Evolutionary conservation across 2,329 filamentous ascomycete species (phyloP).

Genomic region (Fusarium beomiforme): DNA sequence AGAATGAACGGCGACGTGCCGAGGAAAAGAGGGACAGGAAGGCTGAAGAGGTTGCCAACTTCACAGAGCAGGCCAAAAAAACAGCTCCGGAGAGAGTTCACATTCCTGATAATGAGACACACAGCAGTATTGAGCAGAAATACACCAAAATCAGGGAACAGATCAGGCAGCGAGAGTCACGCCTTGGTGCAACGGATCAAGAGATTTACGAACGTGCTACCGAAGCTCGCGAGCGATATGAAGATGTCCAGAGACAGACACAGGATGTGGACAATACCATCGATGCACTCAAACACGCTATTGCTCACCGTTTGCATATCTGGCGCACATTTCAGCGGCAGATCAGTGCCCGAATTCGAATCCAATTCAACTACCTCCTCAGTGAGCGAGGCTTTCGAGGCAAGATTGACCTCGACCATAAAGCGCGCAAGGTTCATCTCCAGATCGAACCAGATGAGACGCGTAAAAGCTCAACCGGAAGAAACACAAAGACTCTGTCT

Average conservation of each 20-base stretch:
- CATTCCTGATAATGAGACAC: slow-evolving; percentile 72
- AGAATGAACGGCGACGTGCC: slow-evolving; percentile 55
- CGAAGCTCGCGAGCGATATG: slow-evolving; percentile 54
- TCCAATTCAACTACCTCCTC: slow-evolving; percentile 88
- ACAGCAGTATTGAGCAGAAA: slow-evolving; percentile 63
- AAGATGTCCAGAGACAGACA: slow-evolving; percentile 56
- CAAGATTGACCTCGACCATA: slow-evolving; percentile 80
- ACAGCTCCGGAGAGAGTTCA: slow-evolving; percentile 66
- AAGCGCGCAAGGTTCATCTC: slow-evolving; percentile 77
- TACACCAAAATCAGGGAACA: slow-evolving; percentile 66
- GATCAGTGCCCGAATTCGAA: slow-evolving; percentile 86
- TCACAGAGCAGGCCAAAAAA: slow-evolving; percentile 62
- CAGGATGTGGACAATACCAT: slow-evolving; percentile 55
- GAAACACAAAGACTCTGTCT: slow-evolving; percentile 90
- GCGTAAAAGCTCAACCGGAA: slow-evolving; percentile 73
- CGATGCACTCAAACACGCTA: slow-evolving; percentile 63
- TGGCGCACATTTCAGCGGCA: slow-evolving; percentile 85
- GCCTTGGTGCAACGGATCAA: slow-evolving; percentile 71
- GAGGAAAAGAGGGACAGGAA: slow-evolving; percentile 61
- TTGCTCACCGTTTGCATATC: slow-evolving; percentile 74
- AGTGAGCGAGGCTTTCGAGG: slow-evolving; percentile 91
- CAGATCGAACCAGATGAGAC: slow-evolving; percentile 79
- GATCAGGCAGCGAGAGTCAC: slow-evolving; percentile 64
- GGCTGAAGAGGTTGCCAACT: slow-evolving; percentile 60
- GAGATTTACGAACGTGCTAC: slow-evolving; percentile 66